Conservation (phyloP, 2,329 filamentous ascomycete genomes). For the Claviceps purpurea region DNA sequence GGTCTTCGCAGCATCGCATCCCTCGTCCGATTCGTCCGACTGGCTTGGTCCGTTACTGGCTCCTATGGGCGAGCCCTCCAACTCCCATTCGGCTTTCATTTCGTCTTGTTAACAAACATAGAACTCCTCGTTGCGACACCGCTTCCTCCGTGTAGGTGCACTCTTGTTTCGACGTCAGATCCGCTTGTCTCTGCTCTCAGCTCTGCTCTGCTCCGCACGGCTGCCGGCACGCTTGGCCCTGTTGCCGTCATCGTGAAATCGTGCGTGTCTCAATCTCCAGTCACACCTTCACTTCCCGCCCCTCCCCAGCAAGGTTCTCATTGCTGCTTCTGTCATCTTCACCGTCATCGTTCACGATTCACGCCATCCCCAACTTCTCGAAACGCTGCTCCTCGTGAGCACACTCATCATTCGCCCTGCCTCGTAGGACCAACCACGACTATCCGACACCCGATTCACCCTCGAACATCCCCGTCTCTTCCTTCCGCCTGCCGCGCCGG, state of each 20-base stretch:
- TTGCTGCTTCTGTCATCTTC: no score
- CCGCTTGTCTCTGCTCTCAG: neutral
- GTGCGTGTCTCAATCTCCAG: slow-evolving; percentile 6
- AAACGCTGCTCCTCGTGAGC: neutral
- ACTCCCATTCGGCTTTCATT: neutral
- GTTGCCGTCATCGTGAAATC: neutral
- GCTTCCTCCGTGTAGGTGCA: neutral
- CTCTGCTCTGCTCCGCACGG: neutral
- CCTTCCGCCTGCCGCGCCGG: slow-evolving; percentile 9
- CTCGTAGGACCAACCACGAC: slow-evolving; percentile 10
- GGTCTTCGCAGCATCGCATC: neutral
- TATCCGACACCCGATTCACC: slow-evolving; percentile 5
- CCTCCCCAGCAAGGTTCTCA: neutral
- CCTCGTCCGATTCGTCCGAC: neutral
- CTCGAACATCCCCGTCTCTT: slow-evolving; percentile 1
- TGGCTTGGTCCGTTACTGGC: neutral
- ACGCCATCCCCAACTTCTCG: neutral
- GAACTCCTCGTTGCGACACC: neutral
- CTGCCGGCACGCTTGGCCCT: neutral
- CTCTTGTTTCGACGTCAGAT: neutral
- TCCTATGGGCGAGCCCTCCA: neutral
- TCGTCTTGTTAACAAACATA: neutral
- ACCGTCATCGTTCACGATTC: no score
- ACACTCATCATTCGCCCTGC: slow-evolving; percentile 7
- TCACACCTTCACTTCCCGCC: slow-evolving; percentile 1